phyloP scores from a whole-genome alignment of 202 grass and related monocot species.

The Elaeis oleifera region DNA sequence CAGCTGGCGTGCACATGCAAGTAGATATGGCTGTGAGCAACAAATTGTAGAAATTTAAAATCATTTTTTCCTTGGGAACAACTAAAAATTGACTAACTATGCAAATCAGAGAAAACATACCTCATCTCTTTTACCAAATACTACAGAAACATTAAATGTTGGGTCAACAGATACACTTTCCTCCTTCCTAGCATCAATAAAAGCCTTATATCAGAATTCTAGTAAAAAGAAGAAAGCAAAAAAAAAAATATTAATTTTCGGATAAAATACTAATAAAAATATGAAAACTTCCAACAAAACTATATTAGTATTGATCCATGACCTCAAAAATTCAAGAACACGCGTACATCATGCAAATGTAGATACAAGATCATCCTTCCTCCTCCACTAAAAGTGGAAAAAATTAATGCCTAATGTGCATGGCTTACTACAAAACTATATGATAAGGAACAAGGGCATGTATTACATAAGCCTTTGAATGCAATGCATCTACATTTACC shows the following conservation, averaged over 20 bases:
- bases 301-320: too few species aligned
- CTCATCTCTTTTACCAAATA: slow-evolving; percentile 98
- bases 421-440: too few species aligned
- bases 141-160: slow-evolving; percentile 64
- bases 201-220: not conserved
- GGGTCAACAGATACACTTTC: slow-evolving; percentile 82
- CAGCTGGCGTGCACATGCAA: slow-evolving; percentile 73
- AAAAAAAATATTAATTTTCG: not conserved
- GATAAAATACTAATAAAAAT: too few species aligned
- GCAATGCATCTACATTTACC: too few species aligned
- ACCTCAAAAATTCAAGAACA: too few species aligned
- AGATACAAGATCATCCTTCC: too few species aligned
- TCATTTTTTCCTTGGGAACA: slow-evolving; percentile 11
- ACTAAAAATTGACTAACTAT: not conserved
- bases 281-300: too few species aligned
- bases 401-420: too few species aligned
- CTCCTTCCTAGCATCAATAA: slow-evolving; percentile 53
- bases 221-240: not conserved
- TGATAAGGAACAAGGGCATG: too few species aligned
- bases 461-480: too few species aligned
- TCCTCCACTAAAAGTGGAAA: too few species aligned
- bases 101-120: slow-evolving; percentile 18
- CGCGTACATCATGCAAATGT: too few species aligned
- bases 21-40: slow-evolving; percentile 53
- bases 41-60: slow-evolving; percentile 16